Conservation (phyloP, 2,329 filamentous ascomycete genomes). For the Aspergillus novofumigatus region DNA sequence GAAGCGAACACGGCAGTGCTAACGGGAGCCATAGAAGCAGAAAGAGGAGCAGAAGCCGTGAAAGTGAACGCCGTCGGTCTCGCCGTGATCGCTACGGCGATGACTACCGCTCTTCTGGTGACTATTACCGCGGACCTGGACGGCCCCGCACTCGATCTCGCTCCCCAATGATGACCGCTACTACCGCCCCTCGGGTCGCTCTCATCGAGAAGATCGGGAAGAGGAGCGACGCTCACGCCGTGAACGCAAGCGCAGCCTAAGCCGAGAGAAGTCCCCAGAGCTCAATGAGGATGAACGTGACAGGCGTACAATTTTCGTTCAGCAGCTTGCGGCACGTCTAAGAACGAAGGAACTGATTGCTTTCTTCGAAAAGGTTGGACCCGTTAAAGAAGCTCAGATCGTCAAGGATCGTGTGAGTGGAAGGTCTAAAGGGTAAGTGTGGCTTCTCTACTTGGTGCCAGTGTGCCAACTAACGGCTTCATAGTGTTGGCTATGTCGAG, state of each 20-base stretch:
- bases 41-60: constrained; percentile 73
- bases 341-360: constrained; percentile 87
- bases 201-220: constrained; percentile 47
- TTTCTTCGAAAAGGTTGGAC: constrained; percentile 93
- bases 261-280: constrained; percentile 54
- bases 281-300: constrained; percentile 94
- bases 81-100: constrained; percentile 64
- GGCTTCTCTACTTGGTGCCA: constrained; percentile 2
- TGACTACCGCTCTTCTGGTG: constrained; percentile 54
- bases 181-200: constrained; percentile 49
- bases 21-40: constrained; percentile 71
- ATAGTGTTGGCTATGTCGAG: constrained; percentile 96
- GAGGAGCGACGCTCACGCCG: constrained; percentile 50
- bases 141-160: constrained; percentile 67
- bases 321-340: constrained; percentile 91
- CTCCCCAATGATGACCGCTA: constrained; percentile 60
- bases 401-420: constrained; percentile 96
- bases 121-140: constrained; percentile 65
- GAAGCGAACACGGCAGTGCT: constrained; percentile 69
- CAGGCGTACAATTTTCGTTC: constrained; percentile 93
- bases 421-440: constrained; percentile 86
- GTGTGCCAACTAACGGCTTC: constrained; percentile 9
- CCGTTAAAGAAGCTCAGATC: constrained; percentile 95
- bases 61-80: constrained; percentile 69
- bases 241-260: constrained; percentile 45